Evolutionary conservation across 2,329 filamentous ascomycete genomes (phyloP).

Genomic region (Cladobotryum mycophilum): DNA sequence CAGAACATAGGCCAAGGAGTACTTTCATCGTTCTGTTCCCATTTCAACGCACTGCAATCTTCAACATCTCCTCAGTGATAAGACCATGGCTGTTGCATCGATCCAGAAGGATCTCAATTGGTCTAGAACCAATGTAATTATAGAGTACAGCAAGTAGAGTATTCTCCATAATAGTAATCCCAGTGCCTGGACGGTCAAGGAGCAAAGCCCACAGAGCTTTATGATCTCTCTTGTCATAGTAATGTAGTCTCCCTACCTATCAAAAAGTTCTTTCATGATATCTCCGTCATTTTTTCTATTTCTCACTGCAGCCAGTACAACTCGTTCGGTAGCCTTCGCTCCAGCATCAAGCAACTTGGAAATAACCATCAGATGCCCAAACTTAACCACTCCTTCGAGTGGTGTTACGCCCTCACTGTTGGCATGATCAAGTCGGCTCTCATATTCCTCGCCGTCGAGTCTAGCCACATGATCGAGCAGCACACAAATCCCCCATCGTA

Average conservation of each 20-base stretch:
- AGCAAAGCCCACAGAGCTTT: constrained; percentile 1
- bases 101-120: no score
- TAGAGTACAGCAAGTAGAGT: no score
- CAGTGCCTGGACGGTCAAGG: constrained; percentile 10
- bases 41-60: constrained; percentile 10
- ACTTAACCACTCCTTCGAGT: constrained; percentile 8
- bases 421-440: constrained; percentile 6
- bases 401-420: constrained; percentile 3
- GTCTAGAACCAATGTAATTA: no score
- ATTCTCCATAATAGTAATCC: constrained; percentile 6
- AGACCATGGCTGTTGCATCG: no score
- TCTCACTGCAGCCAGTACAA: constrained; percentile 5
- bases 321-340: constrained; percentile 8
- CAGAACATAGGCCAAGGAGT: no score
- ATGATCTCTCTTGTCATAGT: no score
- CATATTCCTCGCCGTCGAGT: not conserved
- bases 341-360: constrained; percentile 5
- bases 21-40: no score
- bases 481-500: constrained; percentile 6
- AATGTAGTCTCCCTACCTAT: no score
- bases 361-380: constrained; percentile 1
- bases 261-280: no score
- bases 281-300: not conserved
- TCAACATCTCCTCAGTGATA: constrained; percentile 12
- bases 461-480: constrained; percentile 4